These are phyloP conservation scores for Podila epigama DNA, from an alignment of 192 early-diverging fungal species.

Conservation along the genomic window DNA sequence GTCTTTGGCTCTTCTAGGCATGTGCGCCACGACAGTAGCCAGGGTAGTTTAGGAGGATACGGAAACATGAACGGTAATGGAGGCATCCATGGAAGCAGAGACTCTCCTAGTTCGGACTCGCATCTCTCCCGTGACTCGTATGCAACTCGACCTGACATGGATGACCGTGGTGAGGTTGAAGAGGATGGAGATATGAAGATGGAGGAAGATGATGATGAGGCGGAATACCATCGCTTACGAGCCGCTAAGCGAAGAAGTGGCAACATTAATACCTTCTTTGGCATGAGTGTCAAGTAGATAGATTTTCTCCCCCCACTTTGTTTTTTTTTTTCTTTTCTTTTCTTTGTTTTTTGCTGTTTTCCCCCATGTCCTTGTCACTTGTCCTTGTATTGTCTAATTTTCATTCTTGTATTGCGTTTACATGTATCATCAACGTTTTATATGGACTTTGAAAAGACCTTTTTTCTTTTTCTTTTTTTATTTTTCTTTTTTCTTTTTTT, in stretches of 20 bases:
- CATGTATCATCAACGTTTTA: too few species aligned
- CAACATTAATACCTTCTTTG: constrained; percentile 14
- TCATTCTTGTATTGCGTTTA: too few species aligned
- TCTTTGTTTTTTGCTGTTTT: too few species aligned
- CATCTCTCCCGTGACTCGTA: constrained; percentile 19
- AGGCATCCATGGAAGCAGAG: constrained; percentile 4
- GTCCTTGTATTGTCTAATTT: too few species aligned
- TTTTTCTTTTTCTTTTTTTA: too few species aligned
- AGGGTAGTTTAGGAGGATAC: constrained; percentile 1
- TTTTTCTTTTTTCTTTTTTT: not conserved
- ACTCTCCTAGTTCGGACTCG: constrained; percentile 40
- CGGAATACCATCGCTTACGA: constrained; percentile 1
- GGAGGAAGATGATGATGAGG: constrained; percentile 10
- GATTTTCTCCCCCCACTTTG: too few species aligned
- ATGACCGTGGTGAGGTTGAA: constrained; percentile 17
- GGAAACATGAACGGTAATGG: not conserved
- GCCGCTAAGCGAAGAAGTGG: constrained; percentile 41
- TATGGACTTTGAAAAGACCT: too few species aligned
- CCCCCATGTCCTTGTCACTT: too few species aligned
- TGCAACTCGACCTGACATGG: constrained; percentile 21
- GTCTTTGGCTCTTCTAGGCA: constrained; percentile 23
- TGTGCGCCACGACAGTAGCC: constrained; percentile 29
- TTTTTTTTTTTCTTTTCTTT: too few species aligned
- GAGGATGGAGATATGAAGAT: constrained; percentile 20
- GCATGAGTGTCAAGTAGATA: constrained; percentile 22